Evolutionary conservation across 495 filamentous ascomycete genomes (phyloP).

Genomic region (Aspergillus olivimuriae): DNA sequence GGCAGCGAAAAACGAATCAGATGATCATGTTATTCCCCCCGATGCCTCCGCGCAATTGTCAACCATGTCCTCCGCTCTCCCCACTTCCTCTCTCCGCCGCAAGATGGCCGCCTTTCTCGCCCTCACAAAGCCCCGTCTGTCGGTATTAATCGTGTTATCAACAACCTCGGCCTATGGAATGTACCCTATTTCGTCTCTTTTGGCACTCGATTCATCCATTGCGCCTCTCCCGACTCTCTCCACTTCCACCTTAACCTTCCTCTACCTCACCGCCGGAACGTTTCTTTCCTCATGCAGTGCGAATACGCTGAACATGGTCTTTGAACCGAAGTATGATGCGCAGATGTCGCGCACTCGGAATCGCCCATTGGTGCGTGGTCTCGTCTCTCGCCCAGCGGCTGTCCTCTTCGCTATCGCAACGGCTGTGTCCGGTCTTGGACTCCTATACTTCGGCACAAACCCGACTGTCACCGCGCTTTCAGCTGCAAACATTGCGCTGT

Average conservation of each 20-base stretch:
- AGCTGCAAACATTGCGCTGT: slow-evolving; percentile 76
- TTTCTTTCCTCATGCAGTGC: slow-evolving; percentile 78
- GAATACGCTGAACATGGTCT: slow-evolving; percentile 95
- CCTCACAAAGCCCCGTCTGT: slow-evolving; percentile 89
- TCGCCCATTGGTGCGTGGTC: slow-evolving; percentile 76
- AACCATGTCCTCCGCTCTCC: slow-evolving; percentile 58
- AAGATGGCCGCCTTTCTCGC: slow-evolving; percentile 79
- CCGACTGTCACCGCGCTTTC: slow-evolving; percentile 86
- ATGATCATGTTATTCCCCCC: slow-evolving; percentile 51
- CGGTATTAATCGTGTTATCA: slow-evolving; percentile 83
- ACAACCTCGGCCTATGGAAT: slow-evolving; percentile 89
- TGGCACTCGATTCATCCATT: slow-evolving; percentile 52
- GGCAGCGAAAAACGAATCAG: slow-evolving; percentile 12
- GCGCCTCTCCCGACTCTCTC: slow-evolving; percentile 76
- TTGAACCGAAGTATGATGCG: slow-evolving; percentile 84
- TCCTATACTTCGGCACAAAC: slow-evolving; percentile 85
- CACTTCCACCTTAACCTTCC: slow-evolving; percentile 78
- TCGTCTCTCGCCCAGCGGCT: slow-evolving; percentile 70
- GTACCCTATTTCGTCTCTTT: slow-evolving; percentile 66
- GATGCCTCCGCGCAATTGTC: slow-evolving; percentile 83
- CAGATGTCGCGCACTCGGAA: slow-evolving; percentile 89
- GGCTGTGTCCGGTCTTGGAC: slow-evolving; percentile 56
- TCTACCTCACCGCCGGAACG: slow-evolving; percentile 88
- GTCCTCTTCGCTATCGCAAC: slow-evolving; percentile 70
- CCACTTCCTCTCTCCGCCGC: slow-evolving; percentile 66